phyloP scores from a whole-genome alignment of 2,329 filamentous ascomycete species.

The Pseudogymnoascus sp. region DNA sequence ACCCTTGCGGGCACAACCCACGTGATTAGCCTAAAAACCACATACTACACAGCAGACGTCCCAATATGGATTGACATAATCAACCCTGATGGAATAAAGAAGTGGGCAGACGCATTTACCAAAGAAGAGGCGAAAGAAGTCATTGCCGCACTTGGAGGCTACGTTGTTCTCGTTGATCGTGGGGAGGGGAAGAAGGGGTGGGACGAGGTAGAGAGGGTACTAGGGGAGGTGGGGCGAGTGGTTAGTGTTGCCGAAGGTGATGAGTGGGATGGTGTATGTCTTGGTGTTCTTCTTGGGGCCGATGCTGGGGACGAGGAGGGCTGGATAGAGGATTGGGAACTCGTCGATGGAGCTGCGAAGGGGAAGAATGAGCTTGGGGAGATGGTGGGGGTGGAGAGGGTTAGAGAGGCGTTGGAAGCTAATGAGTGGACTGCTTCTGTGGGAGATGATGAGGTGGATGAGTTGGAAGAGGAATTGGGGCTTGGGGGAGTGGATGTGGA shows the following conservation, averaged over 20 bases:
- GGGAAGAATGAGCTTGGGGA: conserved; percentile 54
- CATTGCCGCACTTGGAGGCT: conserved; percentile 50
- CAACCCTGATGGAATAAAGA: conserved; percentile 11
- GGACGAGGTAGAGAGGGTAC: conserved; percentile 32
- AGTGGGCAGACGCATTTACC: conserved; percentile 52
- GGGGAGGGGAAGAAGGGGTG: conserved; percentile 25
- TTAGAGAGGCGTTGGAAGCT: conserved; percentile 54
- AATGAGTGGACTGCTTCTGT: conserved; percentile 52
- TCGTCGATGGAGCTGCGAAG: conserved; percentile 44
- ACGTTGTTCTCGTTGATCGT: conserved; percentile 49
- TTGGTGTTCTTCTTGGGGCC: conserved; percentile 49
- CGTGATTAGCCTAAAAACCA: conserved; percentile 44
- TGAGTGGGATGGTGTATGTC: conserved; percentile 55
- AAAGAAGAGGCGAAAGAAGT: conserved; percentile 56
- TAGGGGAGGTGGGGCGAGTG: conserved; percentile 47
- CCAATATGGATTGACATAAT: conserved; percentile 57
- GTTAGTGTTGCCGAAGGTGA: conserved; percentile 41
- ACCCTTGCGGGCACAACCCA: conserved; percentile 55
- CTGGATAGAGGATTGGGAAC: conserved; percentile 52
- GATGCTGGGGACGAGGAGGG: conserved; percentile 52
- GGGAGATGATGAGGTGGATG: conserved; percentile 31
- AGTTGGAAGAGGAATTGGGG: conserved; percentile 30
- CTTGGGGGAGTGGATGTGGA: conserved; percentile 33
- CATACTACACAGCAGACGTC: conserved; percentile 53
- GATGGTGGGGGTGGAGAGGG: conserved; percentile 49